Conservation (phyloP, 208 protist genomes). For the Porcisia hertigi region DNA sequence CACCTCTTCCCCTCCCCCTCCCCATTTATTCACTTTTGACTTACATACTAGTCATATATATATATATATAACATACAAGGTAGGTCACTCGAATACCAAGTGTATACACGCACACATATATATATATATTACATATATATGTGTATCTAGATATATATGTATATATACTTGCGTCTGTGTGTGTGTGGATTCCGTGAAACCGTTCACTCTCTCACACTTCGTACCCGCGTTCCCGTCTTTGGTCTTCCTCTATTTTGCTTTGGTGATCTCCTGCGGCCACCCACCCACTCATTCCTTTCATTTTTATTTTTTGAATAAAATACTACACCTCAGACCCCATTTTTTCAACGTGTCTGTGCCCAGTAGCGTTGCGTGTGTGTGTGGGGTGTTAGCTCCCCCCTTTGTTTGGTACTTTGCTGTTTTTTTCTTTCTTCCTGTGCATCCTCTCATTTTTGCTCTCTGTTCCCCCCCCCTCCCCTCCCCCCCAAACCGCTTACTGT, state of each 20-base stretch:
- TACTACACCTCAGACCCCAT: neutral
- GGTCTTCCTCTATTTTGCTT: too few relatives aligned
- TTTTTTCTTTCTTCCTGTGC: neutral
- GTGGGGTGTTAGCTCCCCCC: neutral
- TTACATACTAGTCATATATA: neutral
- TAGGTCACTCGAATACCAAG: too few relatives aligned
- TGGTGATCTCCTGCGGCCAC: too few relatives aligned
- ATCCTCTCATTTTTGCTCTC: neutral
- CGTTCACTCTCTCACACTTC: too few relatives aligned
- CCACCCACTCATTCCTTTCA: too few relatives aligned
- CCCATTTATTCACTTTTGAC: neutral
- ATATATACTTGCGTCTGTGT: neutral
- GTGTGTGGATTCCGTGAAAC: too few relatives aligned
- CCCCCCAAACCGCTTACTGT: neutral
- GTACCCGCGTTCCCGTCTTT: too few relatives aligned
- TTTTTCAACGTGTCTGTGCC: neutral
- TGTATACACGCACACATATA: neutral
- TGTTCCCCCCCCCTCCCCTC: neutral
- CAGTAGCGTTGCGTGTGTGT: too few relatives aligned
- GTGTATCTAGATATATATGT: neutral
- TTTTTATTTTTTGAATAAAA: neutral
- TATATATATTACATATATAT: neutral
- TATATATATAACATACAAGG: too few relatives aligned
- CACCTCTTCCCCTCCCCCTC: neutral
- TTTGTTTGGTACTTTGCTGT: neutral